Evolutionary conservation across 176 grass and related monocot genomes (phyloP), one percentile per base, ranked within the genome.

Genomic region (bread wheat (Triticum aestivum)): DNA sequence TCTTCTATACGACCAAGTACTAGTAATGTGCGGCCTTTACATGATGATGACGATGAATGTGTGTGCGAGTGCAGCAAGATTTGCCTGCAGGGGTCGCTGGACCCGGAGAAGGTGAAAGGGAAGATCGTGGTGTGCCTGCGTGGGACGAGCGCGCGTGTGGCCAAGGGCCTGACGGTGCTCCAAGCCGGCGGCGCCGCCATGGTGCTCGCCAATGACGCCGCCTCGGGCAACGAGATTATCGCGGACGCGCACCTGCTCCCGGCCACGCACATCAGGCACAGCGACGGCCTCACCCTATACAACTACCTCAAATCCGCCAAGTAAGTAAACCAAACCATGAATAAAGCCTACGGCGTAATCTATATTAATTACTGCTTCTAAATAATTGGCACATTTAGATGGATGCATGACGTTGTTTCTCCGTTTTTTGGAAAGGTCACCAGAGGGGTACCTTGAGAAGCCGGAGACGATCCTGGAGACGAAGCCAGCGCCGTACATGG

Each of bases 71-170:
- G 85, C 89, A 97, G 94, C 6, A 30, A 69, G 70, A 35, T 89
- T 67, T 97, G 94, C 80, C 44, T 78, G 20, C 0, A 76, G 11
- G 92, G 90, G 3, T 89, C 92, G n/a, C 42, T 97, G 14, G 88
- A 97, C 13, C 86, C 94, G 9, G 24, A 14, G 20, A 97, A 97
- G 78, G 90, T 86, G 47, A 92, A 73, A 23, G 90, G 88, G 18
- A 94, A 92, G 86, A 92, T 97, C 51, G 95, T 97, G 70, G 90
- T 92, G 45, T 97, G 95, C 90, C 73, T 92, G 47, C 77, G 90
- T 6, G 95, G 95, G 23, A 41, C 71, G n/a, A 92, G 44, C 35
- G 2, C 86, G 4, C 68, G 88, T 0, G 92, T 91, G 29, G 88
- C 79, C 24, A 97, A 91, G 65, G 92, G 90, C 65, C 78, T 87